These are phyloP conservation scores for Cryphonectria naterciae DNA, from an alignment of 2,329 filamentous ascomycete species.

Conservation along the genomic window DNA sequence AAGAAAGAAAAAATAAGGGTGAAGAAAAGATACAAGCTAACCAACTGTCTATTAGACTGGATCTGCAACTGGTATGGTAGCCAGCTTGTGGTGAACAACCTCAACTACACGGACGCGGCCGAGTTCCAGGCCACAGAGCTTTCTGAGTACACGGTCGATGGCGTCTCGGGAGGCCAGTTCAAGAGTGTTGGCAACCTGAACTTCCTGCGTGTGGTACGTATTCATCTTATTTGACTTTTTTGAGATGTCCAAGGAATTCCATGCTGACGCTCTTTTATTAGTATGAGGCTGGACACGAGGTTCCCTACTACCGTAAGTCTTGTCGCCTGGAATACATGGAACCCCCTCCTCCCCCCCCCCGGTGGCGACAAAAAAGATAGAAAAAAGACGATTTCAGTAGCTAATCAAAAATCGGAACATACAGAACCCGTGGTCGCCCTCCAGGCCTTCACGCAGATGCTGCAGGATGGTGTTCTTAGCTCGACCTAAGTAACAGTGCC, in stretches of 20 bases:
- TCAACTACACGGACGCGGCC: constrained; percentile 46
- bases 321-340: no score
- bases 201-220: constrained; percentile 47
- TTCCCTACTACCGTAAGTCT: constrained; percentile 29
- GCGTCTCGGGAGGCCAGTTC: constrained; percentile 51
- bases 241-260: background rate
- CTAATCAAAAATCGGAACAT: background rate
- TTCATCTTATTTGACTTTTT: background rate
- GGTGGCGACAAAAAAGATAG: no score
- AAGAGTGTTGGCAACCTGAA: constrained; percentile 55
- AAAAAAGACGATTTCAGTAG: background rate
- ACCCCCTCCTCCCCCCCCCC: background rate
- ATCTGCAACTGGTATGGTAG: constrained; percentile 63
- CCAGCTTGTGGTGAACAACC: constrained; percentile 48
- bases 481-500: constrained; percentile 19
- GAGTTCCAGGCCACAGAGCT: constrained; percentile 46
- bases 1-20: background rate
- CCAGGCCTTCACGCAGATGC: constrained; percentile 29
- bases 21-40: constrained; percentile 14
- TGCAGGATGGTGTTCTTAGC: constrained; percentile 20
- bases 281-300: constrained; percentile 29
- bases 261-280: background rate
- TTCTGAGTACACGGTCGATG: constrained; percentile 52
- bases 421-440: constrained; percentile 26
- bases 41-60: constrained; percentile 46